phyloP scores from a whole-genome alignment of 306 rosid genomes.

The Phaseolus lunatus region DNA sequence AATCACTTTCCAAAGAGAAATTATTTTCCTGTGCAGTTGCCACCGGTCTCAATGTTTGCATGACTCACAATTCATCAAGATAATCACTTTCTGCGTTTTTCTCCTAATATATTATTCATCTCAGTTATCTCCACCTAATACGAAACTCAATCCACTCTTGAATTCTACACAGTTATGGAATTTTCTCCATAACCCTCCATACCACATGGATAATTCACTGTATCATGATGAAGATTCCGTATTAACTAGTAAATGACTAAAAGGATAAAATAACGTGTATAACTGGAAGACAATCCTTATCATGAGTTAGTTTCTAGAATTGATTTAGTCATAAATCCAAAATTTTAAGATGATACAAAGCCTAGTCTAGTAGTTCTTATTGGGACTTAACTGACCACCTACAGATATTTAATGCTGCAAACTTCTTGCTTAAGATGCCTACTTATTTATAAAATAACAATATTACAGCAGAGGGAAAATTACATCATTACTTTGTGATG shows the following conservation, averaged over 20 bases:
- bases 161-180: too few species aligned
- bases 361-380: not conserved
- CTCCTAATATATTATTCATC: too few species aligned
- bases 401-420: not conserved
- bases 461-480: not conserved
- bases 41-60: not conserved
- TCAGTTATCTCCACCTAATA: too few species aligned
- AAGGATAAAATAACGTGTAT: not conserved
- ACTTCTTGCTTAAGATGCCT: not conserved
- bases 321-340: too few species aligned
- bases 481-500: not conserved
- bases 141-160: too few species aligned
- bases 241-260: not conserved
- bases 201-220: not conserved
- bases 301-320: not conserved
- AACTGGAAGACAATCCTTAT: not conserved
- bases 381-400: not conserved
- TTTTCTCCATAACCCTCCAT: not conserved
- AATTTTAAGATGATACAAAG: too few species aligned
- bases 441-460: not conserved
- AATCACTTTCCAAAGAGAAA: not conserved
- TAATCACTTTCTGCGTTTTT: too few species aligned
- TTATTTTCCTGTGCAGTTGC: conserved; percentile 20
- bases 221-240: not conserved
- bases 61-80: not conserved